A percentile compares a stretch with the other conserved stretches of the same genome.
Evolutionary conservation across 257 asterid genomes (phyloP).

Genomic region (Lantana camara): DNA sequence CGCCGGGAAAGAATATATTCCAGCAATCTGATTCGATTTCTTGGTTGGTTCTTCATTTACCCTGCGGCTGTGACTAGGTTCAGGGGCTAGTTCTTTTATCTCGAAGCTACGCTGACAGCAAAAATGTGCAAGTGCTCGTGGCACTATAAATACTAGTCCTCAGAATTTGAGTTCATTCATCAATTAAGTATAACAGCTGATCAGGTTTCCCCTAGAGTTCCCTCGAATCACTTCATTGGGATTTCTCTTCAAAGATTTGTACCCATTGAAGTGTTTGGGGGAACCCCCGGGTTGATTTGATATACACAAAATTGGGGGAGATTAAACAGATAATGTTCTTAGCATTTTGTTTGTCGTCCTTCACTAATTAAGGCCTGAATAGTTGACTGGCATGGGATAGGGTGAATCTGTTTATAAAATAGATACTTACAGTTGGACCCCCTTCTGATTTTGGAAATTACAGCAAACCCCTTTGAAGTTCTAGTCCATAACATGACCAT

Average conservation of each 20-base stretch:
- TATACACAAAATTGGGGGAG: neutral
- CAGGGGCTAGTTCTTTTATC: neutral
- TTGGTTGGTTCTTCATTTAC: neutral
- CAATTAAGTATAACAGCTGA: neutral
- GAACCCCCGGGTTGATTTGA: slow-evolving; percentile 3
- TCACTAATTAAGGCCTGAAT: too few relatives aligned
- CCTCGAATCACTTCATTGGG: slow-evolving; percentile 11
- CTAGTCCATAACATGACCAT: too few relatives aligned
- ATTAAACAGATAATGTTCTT: neutral
- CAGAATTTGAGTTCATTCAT: neutral
- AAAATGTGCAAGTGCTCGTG: too few relatives aligned
- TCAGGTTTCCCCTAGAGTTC: slow-evolving; percentile 16
- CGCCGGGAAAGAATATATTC: too few relatives aligned
- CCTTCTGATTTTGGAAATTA: too few relatives aligned
- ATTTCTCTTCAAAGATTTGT: neutral
- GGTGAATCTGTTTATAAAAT: too few relatives aligned
- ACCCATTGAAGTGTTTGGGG: slow-evolving; percentile 20
- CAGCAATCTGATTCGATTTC: neutral
- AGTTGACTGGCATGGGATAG: too few relatives aligned
- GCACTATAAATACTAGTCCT: neutral
- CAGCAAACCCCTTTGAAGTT: too few relatives aligned
- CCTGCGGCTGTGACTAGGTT: slow-evolving; percentile 15
- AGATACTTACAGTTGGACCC: too few relatives aligned
- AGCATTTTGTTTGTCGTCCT: too few relatives aligned
- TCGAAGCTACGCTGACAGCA: neutral